These are phyloP conservation scores for Schizosaccharomyces osmophilus DNA, from an alignment of 805 yeast genomes.

Conservation along the genomic window DNA sequence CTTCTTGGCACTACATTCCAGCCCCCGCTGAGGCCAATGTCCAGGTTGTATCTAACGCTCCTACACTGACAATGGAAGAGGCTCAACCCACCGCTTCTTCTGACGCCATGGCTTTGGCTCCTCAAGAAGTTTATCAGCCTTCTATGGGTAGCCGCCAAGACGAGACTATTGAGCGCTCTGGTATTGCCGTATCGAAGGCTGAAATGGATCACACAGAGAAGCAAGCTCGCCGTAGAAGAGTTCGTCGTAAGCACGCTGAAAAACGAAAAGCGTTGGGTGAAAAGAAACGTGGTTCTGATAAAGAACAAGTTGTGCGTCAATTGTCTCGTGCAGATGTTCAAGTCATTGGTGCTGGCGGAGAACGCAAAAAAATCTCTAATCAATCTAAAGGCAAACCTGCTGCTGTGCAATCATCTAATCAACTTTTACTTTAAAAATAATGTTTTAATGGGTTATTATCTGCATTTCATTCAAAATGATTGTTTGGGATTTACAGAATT, in stretches of 20 bases:
- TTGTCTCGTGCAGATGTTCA: neutral
- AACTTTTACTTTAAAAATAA: neutral
- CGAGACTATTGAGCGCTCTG: neutral
- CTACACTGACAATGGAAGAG: constrained; percentile 79
- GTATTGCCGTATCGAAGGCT: neutral
- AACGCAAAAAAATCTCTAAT: neutral
- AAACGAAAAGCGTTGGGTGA: constrained; percentile 1
- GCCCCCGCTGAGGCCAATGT: constrained; percentile 60
- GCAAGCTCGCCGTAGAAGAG: constrained; percentile 1
- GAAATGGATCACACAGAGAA: constrained; percentile 1
- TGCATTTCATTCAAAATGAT: no score
- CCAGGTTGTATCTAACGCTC: constrained; percentile 59
- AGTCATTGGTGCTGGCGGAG: neutral
- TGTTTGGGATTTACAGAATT: no score
- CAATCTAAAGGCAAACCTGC: neutral
- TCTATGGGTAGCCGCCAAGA: neutral
- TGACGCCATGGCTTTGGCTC: constrained; percentile 42
- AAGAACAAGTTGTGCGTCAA: neutral
- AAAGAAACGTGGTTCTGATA: neutral
- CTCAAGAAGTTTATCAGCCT: constrained; percentile 58
- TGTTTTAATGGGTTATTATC: neutral
- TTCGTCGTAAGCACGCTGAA: neutral
- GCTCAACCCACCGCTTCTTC: constrained; percentile 78
- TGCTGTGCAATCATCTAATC: neutral
- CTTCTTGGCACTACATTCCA: constrained; percentile 89